Evolutionary conservation across 164 flowering plant species (phyloP).

Genomic region (Hamamelis virginiana): DNA sequence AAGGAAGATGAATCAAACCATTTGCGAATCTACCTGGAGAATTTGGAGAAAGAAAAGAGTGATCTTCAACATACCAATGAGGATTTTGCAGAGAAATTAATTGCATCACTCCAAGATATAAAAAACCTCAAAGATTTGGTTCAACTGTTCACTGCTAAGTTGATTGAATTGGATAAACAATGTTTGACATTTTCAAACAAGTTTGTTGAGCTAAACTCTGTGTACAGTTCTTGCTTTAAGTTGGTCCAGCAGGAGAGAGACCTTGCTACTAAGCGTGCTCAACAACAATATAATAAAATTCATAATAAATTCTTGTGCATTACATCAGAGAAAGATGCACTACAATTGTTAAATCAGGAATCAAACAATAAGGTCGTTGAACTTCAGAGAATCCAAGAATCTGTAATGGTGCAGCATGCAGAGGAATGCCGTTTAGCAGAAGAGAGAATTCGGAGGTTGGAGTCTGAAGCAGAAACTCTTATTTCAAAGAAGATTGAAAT

Average conservation of each 20-base stretch:
- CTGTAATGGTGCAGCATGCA: conserved; percentile 61
- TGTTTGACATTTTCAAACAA: conserved; percentile 44
- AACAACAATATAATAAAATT: conserved; percentile 43
- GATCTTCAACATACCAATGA: conserved; percentile 49
- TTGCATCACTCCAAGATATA: conserved; percentile 46
- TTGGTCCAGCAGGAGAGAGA: conserved; percentile 55
- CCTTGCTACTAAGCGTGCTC: conserved; percentile 45
- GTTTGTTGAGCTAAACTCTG: conserved; percentile 50
- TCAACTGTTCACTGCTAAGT: conserved; percentile 33
- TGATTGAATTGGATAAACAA: conserved; percentile 61
- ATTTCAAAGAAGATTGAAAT: conserved; percentile 54
- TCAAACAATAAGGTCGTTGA: conserved; percentile 52
- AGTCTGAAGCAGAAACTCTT: conserved; percentile 58
- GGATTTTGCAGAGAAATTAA: conserved; percentile 41
- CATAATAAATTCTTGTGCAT: conserved; percentile 33
- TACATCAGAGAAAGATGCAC: conserved; percentile 55
- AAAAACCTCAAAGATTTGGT: conserved; percentile 47
- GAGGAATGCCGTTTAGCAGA: conserved; percentile 69
- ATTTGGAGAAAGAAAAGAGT: conserved; percentile 62
- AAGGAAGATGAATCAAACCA: conserved; percentile 56
- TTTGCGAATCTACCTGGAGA: conserved; percentile 40
- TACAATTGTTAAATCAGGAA: conserved; percentile 44
- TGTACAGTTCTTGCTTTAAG: conserved; percentile 47
- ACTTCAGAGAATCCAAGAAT: conserved; percentile 67
- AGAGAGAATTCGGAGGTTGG: conserved; percentile 60